A percentile compares a stretch with the other conserved stretches of the same genome.
phyloP scores from a whole-genome alignment of 768 basidiomycete genomes.

The Glaciozyma antarctica region DNA sequence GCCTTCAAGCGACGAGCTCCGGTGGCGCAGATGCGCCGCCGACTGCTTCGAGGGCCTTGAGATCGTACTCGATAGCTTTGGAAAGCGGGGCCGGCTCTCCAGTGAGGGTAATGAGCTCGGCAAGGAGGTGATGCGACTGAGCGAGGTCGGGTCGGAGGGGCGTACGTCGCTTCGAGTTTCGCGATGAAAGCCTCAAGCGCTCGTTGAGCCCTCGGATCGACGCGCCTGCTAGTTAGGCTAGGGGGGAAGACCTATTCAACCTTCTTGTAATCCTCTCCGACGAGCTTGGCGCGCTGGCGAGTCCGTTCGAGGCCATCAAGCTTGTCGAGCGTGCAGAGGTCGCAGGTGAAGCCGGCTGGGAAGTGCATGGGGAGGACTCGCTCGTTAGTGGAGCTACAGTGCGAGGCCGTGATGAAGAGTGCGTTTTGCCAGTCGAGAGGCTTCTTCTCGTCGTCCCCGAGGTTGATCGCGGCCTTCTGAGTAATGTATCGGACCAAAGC shows the following conservation, averaged over 20 bases:
- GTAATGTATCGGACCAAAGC: neutral
- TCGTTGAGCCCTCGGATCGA: neutral
- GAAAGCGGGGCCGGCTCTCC: no score
- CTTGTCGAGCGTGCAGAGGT: neutral
- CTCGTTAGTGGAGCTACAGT: neutral
- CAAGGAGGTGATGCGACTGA: neutral
- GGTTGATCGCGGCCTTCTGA: neutral
- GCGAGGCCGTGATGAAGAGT: conserved; percentile 38
- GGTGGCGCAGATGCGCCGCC: neutral
- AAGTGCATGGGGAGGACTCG: neutral
- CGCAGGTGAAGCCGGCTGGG: neutral
- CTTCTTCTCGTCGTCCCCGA: neutral
- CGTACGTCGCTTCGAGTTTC: conserved; percentile 10
- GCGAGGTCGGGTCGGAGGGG: neutral
- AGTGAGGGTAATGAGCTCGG: neutral
- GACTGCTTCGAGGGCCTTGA: neutral
- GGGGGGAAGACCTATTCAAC: neutral
- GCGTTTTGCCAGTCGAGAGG: neutral
- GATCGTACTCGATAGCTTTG: neutral
- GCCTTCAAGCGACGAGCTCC: neutral
- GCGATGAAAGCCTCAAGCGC: neutral
- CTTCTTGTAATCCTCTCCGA: neutral
- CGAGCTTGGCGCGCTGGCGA: neutral
- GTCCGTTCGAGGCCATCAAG: neutral
- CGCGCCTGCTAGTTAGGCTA: no score